These are phyloP conservation scores for Fusarium annulatum DNA, from an alignment of 2,329 filamentous ascomycete species.

Conservation along the genomic window DNA sequence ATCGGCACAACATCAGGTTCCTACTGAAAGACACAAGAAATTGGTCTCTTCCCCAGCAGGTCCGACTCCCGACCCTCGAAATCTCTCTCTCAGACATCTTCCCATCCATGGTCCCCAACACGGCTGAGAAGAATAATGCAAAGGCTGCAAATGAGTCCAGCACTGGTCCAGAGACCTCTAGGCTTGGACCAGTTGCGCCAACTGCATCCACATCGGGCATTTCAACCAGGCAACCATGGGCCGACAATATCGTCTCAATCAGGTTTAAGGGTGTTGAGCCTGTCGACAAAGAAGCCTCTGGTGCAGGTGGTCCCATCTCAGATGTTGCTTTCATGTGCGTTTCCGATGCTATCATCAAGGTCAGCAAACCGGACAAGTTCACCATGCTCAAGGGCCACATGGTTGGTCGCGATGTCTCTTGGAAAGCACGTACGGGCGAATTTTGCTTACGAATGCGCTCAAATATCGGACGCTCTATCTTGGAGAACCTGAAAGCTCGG, in stretches of 20 bases:
- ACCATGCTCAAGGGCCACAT: constrained; percentile 64
- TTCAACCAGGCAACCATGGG: constrained; percentile 61
- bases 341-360: constrained; percentile 66
- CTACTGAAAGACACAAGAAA: constrained; percentile 49
- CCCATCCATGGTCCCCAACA: constrained; percentile 49
- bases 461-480: constrained; percentile 66
- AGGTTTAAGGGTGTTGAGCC: constrained; percentile 62
- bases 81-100: constrained; percentile 61
- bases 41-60: constrained; percentile 54
- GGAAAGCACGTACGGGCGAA: constrained; percentile 67
- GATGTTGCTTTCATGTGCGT: constrained; percentile 51
- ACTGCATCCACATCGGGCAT: constrained; percentile 28
- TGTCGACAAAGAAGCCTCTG: constrained; percentile 22
- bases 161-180: constrained; percentile 19
- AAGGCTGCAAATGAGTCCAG: constrained; percentile 12
- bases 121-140: constrained; percentile 28
- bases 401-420: constrained; percentile 69
- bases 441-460: constrained; percentile 72
- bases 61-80: constrained; percentile 61
- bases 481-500: constrained; percentile 68
- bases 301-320: constrained; percentile 6
- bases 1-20: constrained; percentile 57
- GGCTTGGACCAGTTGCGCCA: constrained; percentile 41
- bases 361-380: constrained; percentile 65
- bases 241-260: constrained; percentile 67